Conservation (phyloP, 2,329 filamentous ascomycete genomes). For the Tolypocladium ophioglossoides region DNA sequence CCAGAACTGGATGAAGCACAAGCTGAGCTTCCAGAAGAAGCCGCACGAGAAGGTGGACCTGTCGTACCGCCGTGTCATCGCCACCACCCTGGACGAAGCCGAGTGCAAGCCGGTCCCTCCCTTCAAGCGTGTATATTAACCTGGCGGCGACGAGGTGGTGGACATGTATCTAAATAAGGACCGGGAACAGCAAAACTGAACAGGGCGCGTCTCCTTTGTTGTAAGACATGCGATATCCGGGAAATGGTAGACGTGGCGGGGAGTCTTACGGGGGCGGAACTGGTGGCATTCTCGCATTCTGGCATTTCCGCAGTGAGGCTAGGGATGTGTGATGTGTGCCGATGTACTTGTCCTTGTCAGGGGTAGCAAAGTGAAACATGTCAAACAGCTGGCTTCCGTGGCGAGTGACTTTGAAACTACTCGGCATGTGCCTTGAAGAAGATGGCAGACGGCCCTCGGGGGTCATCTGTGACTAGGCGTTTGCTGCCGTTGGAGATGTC, state of each 20-base stretch:
- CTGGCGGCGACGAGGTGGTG: neutral
- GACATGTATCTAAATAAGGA: neutral
- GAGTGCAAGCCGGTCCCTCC: conserved; percentile 96
- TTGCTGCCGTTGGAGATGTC: neutral
- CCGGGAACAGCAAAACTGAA: neutral
- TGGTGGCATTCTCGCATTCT: neutral
- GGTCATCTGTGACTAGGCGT: neutral
- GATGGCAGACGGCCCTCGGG: neutral
- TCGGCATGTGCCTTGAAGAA: neutral
- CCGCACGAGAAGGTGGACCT: conserved; percentile 83
- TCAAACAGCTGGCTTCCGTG: neutral
- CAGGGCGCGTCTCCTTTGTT: conserved; percentile 6
- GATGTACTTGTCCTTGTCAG: neutral
- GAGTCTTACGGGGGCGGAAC: neutral
- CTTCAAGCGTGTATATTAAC: conserved; percentile 87
- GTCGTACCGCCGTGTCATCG: conserved; percentile 73
- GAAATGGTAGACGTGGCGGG: neutral
- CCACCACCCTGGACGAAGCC: conserved; percentile 78
- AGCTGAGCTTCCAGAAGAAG: conserved; percentile 87
- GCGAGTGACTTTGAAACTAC: neutral
- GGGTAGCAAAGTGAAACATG: neutral
- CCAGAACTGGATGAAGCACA: conserved; percentile 99
- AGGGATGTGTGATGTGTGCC: neutral
- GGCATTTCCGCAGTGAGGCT: neutral
- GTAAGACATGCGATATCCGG: conserved; percentile 6